Evolutionary conservation across 495 filamentous ascomycete species (phyloP).

Genomic region (Annulohypoxylon nitens): DNA sequence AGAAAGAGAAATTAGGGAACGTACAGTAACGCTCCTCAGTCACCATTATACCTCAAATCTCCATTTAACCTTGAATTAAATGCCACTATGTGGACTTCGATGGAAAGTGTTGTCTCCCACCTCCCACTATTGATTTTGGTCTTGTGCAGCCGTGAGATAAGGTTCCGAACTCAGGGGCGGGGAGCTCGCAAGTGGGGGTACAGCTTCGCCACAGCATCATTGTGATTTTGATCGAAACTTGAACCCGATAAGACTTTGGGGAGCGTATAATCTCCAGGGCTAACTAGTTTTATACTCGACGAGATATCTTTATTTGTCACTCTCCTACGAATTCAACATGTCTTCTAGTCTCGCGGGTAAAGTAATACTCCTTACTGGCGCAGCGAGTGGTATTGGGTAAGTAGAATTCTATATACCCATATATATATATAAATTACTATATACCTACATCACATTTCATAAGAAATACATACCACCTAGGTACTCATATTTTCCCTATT

Average conservation of each 20-base stretch:
- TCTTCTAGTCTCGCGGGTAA: constrained; percentile 52
- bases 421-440: too few species aligned
- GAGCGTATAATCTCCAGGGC: neutral
- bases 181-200: constrained; percentile 43
- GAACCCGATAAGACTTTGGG: neutral
- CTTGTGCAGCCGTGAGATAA: constrained; percentile 1
- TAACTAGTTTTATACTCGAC: neutral
- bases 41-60: too few species aligned
- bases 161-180: constrained; percentile 39
- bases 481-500: neutral
- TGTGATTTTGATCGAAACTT: constrained; percentile 7
- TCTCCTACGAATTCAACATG: constrained; percentile 44
- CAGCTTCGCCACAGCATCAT: neutral
- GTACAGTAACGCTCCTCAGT: constrained; percentile 19
- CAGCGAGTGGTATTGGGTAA: constrained; percentile 65
- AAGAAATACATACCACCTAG: neutral
- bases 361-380: constrained; percentile 65
- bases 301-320: neutral
- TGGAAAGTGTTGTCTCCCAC: neutral
- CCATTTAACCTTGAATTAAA: too few species aligned
- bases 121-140: constrained; percentile 33
- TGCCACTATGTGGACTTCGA: too few species aligned
- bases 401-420: constrained; percentile 7
- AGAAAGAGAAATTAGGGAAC: neutral
- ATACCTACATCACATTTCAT: too few species aligned